Base-by-base conservation (phyloP, 495 filamentous ascomycete genomes). In the Corynascus novoguineensis region DNA sequence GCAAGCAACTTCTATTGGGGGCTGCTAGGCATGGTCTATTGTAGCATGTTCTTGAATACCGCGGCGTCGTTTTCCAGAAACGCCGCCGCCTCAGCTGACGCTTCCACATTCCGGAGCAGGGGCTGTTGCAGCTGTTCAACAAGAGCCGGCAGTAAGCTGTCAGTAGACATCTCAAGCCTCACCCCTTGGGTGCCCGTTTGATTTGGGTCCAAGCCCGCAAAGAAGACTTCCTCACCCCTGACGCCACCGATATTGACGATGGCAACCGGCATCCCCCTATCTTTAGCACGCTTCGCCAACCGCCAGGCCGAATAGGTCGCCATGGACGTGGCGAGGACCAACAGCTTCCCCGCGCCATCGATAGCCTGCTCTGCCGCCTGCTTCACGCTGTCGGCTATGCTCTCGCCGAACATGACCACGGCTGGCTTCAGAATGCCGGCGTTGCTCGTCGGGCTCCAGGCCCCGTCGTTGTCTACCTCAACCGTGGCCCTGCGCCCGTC, bases 291-390 rank as follows among this genome's bases (percentile, higher is more conserved):
- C 76, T 88, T 92, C 8, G 86, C 90, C 35, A 98, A 67, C 58
- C 92, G 78, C 89, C 90, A 98, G 1, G 93, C 93, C 7, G 90
- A 96, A 69, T 92, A 97, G 0, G 93, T 97, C 9, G 93, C 93
- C 46, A 98, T 75, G 62, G 88, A 95, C 38, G 86, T 96, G 9
- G 91, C 93, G 14, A 97, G 67, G 15, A 97, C 80, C 28, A 98
- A 76, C 22, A 98, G 68, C 29, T 81, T 76, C 15, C 81, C 82
- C 9, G 92, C 85, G 49, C 80, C 78, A 60, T 96, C 86, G 37
- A 98, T 82, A 8, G 84, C 86, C 17, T 82, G 75, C 64, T 96
- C 90, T 1, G 91, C 92, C n/a, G 82, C 84, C 1, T 64, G 59
- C 66, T 92, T 96, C 14, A 90, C 84, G 4, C 64, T 53, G 2